These are phyloP conservation scores for Kalanchoe fedtschenkoi DNA, from an alignment of 164 flowering plant species.

Conservation along the genomic window DNA sequence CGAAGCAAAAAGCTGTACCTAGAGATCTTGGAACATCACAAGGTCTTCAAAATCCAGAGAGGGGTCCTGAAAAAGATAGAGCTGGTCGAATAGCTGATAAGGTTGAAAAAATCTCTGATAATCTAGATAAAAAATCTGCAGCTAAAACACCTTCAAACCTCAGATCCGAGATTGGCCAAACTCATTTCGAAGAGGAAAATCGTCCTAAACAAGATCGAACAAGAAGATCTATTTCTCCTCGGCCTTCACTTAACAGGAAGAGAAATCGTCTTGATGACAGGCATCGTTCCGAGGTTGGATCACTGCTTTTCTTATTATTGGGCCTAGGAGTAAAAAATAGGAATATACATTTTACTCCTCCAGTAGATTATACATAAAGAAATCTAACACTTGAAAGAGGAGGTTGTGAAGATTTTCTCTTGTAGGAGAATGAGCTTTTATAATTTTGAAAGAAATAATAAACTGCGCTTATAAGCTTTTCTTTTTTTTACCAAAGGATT, in stretches of 20 bases:
- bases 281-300: constrained; percentile 31
- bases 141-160: constrained; percentile 50
- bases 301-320: not conserved
- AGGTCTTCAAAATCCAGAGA: constrained; percentile 22
- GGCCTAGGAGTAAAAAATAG: not conserved
- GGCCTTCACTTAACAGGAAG: constrained; percentile 27
- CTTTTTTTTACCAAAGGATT: too few species aligned
- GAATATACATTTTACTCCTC: too few species aligned
- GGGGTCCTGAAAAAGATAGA: constrained; percentile 22
- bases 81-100: not conserved
- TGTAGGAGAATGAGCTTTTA: too few species aligned
- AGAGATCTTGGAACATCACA: constrained; percentile 14
- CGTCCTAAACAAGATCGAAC: constrained; percentile 17
- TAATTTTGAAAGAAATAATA: too few species aligned
- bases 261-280: constrained; percentile 41
- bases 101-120: not conserved
- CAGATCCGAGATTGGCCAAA: constrained; percentile 31
- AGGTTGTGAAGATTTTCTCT: too few species aligned
- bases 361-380: too few species aligned
- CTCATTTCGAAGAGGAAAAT: constrained; percentile 24
- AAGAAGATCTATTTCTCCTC: constrained; percentile 39
- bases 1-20: constrained; percentile 17
- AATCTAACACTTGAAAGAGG: too few species aligned
- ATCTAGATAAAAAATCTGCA: constrained; percentile 24
- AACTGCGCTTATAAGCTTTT: too few species aligned